phyloP scores from a whole-genome alignment of 2,329 filamentous ascomycete species.

The Diaporthe citri region DNA sequence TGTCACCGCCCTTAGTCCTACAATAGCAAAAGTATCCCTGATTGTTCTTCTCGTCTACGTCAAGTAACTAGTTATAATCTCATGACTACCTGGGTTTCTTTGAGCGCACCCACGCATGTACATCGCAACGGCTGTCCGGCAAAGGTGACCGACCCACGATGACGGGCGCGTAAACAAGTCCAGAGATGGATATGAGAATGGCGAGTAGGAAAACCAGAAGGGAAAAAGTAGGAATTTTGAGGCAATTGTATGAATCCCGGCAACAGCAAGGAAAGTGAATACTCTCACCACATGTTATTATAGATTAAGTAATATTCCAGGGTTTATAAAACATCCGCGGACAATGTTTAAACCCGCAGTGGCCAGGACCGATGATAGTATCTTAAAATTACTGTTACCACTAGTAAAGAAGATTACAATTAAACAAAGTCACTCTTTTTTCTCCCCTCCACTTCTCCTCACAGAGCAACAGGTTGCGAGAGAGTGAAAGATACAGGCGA shows the following conservation, averaged over 20 bases:
- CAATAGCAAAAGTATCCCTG: too few relatives aligned
- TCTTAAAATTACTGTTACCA: neutral
- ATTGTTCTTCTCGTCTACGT: too few relatives aligned
- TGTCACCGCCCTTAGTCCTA: too few relatives aligned
- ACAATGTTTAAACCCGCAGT: neutral
- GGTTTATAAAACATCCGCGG: neutral
- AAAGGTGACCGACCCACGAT: neutral
- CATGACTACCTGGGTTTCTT: too few relatives aligned
- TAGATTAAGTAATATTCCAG: too few relatives aligned
- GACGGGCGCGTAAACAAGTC: neutral
- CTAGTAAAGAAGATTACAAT: neutral
- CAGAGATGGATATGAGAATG: neutral
- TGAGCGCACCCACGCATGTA: too few relatives aligned
- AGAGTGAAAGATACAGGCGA: conserved; percentile 12
- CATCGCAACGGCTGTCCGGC: too few relatives aligned
- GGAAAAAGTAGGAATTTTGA: neutral
- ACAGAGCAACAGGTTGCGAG: conserved; percentile 15
- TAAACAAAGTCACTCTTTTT: neutral
- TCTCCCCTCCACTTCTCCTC: neutral
- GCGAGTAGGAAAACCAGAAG: neutral
- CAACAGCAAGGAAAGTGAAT: neutral
- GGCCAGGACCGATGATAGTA: neutral
- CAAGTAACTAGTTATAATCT: too few relatives aligned
- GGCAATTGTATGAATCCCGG: neutral
- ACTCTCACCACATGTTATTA: neutral